Base-by-base conservation (phyloP, 225 moss, liverwort and hornwort genomes). In the Rhytidiadelphus loreus region DNA sequence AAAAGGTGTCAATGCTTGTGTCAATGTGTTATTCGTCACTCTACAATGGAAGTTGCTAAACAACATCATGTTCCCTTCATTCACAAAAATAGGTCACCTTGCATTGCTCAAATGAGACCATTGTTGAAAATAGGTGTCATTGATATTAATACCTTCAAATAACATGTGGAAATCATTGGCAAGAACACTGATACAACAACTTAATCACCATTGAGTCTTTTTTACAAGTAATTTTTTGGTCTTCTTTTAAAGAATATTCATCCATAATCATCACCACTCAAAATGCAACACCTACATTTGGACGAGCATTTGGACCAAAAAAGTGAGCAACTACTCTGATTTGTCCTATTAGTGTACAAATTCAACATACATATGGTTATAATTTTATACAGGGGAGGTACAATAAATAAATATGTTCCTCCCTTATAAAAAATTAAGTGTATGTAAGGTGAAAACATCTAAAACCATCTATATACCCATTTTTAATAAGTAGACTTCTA, bases 401-500 rank as follows among this genome's bases (percentile, higher is more conserved):
- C 8, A 70, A 70, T 41, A 26, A 71, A 43, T 43, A 43, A 43
- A 44, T 16, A 16, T 16, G 1, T 29, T 29, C 6, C 0, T 28
- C 6, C 3, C 8, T 43, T 16, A 1, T 16, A 43, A 9, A 72
- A 39, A 10, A 0, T 46, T 29, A 6, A 73, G 6, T 11, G 17
- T 43, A 71, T 43, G 3, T 26, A 43, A 65, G 20, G 65, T 20
- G 11, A 63, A 33, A 68, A n/a, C n/a, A 68, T 20, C 68, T 6
- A 3, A 7, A 22, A n/a, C n/a, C 0, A 3, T 68, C 22, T 1
- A 7, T n/a, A 4, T n/a, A n/a, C 2, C 13, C 13, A 68, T 22
- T 28, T n/a, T n/a, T n/a, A n/a, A n/a, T n/a, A n/a, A n/a, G n/a
- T n/a, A n/a, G n/a, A n/a, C n/a, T n/a, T n/a, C n/a, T n/a, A n/a